These are phyloP conservation scores for Triticum timopheevii DNA, from an alignment of 176 grass and related monocot species.

Conservation along the genomic window DNA sequence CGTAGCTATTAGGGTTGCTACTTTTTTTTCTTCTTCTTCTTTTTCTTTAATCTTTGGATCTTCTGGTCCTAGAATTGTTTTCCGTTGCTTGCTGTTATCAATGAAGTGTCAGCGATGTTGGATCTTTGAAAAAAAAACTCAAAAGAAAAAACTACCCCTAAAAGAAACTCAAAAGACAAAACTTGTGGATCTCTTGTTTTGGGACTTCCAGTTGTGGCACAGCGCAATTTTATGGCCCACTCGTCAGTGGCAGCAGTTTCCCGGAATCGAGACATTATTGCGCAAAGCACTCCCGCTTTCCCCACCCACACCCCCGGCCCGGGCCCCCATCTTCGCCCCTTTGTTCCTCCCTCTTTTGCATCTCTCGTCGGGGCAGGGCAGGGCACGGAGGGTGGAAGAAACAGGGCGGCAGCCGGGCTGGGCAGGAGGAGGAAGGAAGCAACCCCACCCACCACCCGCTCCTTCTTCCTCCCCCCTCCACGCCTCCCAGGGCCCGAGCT, in stretches of 20 bases:
- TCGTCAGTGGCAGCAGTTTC: background rate
- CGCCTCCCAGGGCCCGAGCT: background rate
- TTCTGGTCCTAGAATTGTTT: too few species aligned
- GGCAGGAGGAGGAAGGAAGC: slow-evolving; percentile 24
- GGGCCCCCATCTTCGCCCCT: background rate
- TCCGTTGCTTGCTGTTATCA: too few species aligned
- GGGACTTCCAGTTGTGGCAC: too few species aligned
- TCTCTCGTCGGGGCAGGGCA: background rate
- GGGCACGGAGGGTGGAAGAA: background rate
- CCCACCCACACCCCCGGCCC: slow-evolving; percentile 11
- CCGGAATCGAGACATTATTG: background rate
- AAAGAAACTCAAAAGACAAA: too few species aligned
- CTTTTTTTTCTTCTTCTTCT: too few species aligned
- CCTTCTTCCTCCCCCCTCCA: background rate
- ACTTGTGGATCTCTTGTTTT: too few species aligned
- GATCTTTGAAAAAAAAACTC: too few species aligned
- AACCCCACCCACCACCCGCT: slow-evolving; percentile 3
- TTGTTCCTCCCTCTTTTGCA: background rate
- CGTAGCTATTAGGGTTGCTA: too few species aligned
- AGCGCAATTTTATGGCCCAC: background rate
- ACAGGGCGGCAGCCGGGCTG: background rate
- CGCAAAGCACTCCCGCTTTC: background rate
- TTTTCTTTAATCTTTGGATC: too few species aligned
- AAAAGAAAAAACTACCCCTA: too few species aligned
- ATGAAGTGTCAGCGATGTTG: too few species aligned